phyloP scores from a whole-genome alignment of 2,329 filamentous ascomycete species.

The Colletotrichum sp. region DNA sequence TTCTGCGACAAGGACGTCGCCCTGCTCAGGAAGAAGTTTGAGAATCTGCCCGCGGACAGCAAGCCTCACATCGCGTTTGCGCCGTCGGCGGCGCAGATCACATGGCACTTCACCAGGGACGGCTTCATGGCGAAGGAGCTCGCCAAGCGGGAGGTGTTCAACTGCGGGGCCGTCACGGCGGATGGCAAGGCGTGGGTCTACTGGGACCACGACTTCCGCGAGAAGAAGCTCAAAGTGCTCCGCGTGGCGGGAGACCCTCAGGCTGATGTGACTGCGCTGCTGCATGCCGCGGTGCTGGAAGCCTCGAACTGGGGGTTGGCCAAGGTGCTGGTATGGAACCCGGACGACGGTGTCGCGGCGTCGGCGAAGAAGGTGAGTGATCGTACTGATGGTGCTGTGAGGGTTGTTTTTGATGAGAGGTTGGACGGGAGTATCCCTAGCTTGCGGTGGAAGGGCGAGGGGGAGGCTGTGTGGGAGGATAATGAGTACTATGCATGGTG shows the following conservation, averaged over 20 bases:
- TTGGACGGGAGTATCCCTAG: conserved; percentile 34
- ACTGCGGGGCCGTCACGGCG: conserved; percentile 28
- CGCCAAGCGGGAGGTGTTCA: conserved; percentile 15
- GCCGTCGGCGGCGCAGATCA: conserved; percentile 31
- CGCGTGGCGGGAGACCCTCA: conserved; percentile 29
- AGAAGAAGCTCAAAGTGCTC: conserved; percentile 32
- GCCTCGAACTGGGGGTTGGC: conserved; percentile 32
- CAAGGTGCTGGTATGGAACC: conserved; percentile 41
- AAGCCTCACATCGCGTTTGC: conserved; percentile 37
- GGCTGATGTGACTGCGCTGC: conserved; percentile 29
- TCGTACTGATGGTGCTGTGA: conserved; percentile 40
- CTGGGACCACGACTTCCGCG: conserved; percentile 40
- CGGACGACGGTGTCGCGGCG: conserved; percentile 29
- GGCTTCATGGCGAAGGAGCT: conserved; percentile 29
- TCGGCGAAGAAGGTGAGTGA: conserved; percentile 34
- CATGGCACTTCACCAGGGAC: conserved; percentile 37
- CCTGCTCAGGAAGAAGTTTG: conserved; percentile 25
- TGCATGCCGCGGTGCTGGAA: conserved; percentile 37
- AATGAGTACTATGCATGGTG: conserved; percentile 33
- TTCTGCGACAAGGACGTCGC: conserved; percentile 31
- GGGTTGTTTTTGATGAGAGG: conserved; percentile 33
- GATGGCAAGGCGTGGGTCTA: conserved; percentile 32
- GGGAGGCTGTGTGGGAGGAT: conserved; percentile 32
- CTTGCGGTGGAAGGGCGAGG: conserved; percentile 37
- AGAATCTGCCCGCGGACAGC: conserved; percentile 19